Conservation (phyloP, 1,139 yeast species). For the Hemisphaericaspora xylanilytica region DNA sequence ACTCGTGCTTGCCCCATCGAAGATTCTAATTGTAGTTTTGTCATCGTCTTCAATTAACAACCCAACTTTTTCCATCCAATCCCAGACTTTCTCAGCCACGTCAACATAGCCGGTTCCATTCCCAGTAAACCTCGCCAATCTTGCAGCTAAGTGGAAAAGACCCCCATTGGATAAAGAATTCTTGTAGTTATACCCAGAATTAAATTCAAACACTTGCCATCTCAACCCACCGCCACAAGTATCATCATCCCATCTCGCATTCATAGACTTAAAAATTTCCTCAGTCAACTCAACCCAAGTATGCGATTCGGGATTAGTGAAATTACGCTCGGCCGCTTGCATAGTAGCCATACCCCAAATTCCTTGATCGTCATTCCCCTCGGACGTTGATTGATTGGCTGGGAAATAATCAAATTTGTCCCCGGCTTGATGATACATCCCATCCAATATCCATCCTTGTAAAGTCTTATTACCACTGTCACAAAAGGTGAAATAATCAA, state of each 20-base stretch:
- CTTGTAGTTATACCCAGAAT: constrained; percentile 74
- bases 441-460: constrained; percentile 36
- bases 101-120: constrained; percentile 52
- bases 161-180: constrained; percentile 79
- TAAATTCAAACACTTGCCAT: constrained; percentile 83
- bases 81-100: constrained; percentile 65
- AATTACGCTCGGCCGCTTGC: constrained; percentile 62
- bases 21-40: constrained; percentile 44
- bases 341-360: constrained; percentile 65
- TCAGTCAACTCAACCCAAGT: constrained; percentile 71
- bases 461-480: constrained; percentile 42
- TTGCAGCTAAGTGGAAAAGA: constrained; percentile 72
- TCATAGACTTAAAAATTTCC: constrained; percentile 75
- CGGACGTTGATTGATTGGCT: constrained; percentile 56
- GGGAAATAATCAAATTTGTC: constrained; percentile 54
- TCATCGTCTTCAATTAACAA: constrained; percentile 41
- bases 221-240: constrained; percentile 75
- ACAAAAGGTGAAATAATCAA: constrained; percentile 53
- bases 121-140: constrained; percentile 70
- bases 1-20: constrained; percentile 67
- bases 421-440: constrained; percentile 54
- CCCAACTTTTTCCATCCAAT: constrained; percentile 60
- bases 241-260: constrained; percentile 65
- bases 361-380: constrained; percentile 73
- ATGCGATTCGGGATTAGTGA: constrained; percentile 49